A percentile compares a stretch with the other conserved stretches of the same genome.
Evolutionary conservation across 768 basidiomycete species (phyloP).

Genomic region (Termitomyces sp.): DNA sequence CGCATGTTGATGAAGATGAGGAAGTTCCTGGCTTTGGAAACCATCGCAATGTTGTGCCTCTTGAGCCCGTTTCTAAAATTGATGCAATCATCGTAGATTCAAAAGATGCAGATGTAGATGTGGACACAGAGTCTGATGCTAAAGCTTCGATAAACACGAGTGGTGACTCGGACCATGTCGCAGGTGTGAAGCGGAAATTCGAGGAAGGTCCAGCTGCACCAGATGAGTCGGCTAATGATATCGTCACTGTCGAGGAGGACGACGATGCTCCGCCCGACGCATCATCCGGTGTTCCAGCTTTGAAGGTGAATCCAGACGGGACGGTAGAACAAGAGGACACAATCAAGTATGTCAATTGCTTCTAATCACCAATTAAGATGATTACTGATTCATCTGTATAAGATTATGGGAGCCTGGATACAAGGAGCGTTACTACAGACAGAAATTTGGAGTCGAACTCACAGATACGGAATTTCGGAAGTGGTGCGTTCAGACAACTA

Average conservation of each 20-base stretch:
- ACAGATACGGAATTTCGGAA: slow-evolving; percentile 73
- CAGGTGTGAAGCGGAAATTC: slow-evolving; percentile 46
- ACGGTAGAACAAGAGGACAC: slow-evolving; percentile 93
- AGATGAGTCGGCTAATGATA: slow-evolving; percentile 40
- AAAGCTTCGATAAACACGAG: slow-evolving; percentile 23
- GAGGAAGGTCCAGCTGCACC: slow-evolving; percentile 44
- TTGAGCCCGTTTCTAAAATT: slow-evolving; percentile 13
- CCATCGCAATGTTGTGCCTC: slow-evolving; percentile 16
- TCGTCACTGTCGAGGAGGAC: slow-evolving; percentile 49
- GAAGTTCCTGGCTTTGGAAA: slow-evolving; percentile 40
- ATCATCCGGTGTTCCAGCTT: slow-evolving; percentile 45
- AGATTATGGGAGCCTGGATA: slow-evolving; percentile 98
- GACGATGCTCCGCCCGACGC: slow-evolving; percentile 42
- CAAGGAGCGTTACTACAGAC: slow-evolving; percentile 89
- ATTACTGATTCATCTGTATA: slow-evolving; percentile 1
- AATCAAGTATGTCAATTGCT: slow-evolving; percentile 66
- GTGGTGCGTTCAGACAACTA: slow-evolving; percentile 45
- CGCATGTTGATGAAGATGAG: slow-evolving; percentile 24
- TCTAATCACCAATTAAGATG: not conserved
- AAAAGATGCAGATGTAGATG: slow-evolving; percentile 30
- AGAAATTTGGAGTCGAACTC: slow-evolving; percentile 82
- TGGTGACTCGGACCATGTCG: slow-evolving; percentile 19
- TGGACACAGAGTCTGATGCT: slow-evolving; percentile 31
- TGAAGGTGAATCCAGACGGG: slow-evolving; percentile 87
- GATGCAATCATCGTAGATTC: slow-evolving; percentile 18